A percentile compares a stretch with the other conserved stretches of the same genome.
These are phyloP conservation scores for Fusarium sp. DNA, from an alignment of 2,329 filamentous ascomycete species.

Conservation along the genomic window DNA sequence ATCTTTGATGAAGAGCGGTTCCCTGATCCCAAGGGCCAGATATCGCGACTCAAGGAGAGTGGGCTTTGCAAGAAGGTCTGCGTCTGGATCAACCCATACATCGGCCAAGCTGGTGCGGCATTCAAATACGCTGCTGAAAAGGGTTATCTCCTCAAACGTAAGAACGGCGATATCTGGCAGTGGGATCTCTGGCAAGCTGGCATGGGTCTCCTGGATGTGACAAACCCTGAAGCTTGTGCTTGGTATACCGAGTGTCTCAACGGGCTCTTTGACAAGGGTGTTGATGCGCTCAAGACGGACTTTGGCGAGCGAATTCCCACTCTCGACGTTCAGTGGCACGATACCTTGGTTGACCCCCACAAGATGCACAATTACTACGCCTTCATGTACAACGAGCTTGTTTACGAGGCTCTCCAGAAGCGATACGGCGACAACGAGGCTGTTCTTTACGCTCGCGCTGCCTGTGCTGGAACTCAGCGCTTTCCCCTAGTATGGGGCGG, in stretches of 20 bases:
- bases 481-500: conserved; percentile 79
- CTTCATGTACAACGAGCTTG: conserved; percentile 76
- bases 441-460: conserved; percentile 72
- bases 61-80: conserved; percentile 72
- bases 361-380: conserved; percentile 83
- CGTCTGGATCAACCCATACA: conserved; percentile 81
- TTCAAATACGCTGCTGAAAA: conserved; percentile 72
- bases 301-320: conserved; percentile 78
- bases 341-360: conserved; percentile 64
- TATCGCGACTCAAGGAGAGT: conserved; percentile 69
- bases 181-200: conserved; percentile 83
- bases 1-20: conserved; percentile 75
- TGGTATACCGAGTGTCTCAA: conserved; percentile 73
- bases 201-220: conserved; percentile 79
- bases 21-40: conserved; percentile 72
- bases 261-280: conserved; percentile 72
- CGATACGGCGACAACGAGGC: conserved; percentile 63
- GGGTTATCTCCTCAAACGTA: conserved; percentile 75
- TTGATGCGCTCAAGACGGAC: conserved; percentile 79
- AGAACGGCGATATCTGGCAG: conserved; percentile 76
- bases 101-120: conserved; percentile 73
- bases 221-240: conserved; percentile 71
- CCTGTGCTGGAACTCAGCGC: conserved; percentile 73
- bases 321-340: conserved; percentile 71
- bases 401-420: conserved; percentile 71